Evolutionary conservation across 148 eudicot species (phyloP).

Genomic region (Selenicereus undatus): DNA sequence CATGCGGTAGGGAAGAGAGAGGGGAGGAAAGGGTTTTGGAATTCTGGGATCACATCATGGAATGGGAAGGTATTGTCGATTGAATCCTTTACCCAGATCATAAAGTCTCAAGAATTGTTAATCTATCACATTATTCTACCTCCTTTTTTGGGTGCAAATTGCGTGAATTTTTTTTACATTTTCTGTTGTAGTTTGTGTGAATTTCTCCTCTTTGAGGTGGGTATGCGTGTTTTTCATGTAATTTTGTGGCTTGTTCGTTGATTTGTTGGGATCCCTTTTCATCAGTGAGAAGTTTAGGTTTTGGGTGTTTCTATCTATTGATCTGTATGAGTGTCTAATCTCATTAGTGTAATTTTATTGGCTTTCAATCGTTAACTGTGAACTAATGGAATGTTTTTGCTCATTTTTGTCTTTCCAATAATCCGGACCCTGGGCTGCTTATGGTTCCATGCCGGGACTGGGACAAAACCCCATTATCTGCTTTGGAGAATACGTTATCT

Average conservation of each 20-base stretch:
- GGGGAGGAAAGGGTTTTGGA: not conserved
- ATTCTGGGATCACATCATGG: slow-evolving; percentile 1
- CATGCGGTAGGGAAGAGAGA: not conserved
- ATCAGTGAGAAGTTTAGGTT: slow-evolving; percentile 10
- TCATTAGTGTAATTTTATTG: not conserved
- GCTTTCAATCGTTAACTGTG: not conserved
- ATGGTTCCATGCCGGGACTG: not conserved
- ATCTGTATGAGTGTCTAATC: not conserved
- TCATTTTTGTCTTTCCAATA: not conserved
- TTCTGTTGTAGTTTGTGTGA: not conserved
- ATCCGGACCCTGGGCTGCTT: not conserved
- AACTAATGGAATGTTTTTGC: not conserved
- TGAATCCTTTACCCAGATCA: not conserved
- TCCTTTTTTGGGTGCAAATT: not conserved
- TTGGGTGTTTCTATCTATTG: slow-evolving; percentile 1
- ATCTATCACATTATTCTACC: not conserved
- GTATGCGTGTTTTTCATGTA: slow-evolving; percentile 9
- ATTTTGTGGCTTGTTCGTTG: slow-evolving; percentile 1
- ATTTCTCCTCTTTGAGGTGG: slow-evolving; percentile 9
- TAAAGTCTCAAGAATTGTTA: not conserved
- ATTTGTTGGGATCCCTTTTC: slow-evolving; percentile 8
- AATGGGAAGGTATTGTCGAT: not conserved
- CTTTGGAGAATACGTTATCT: not conserved
- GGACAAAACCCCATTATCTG: slow-evolving; percentile 7
- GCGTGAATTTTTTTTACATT: not conserved